Conservation (phyloP, 768 basidiomycete genomes). For the Amanita pallidorosea region DNA sequence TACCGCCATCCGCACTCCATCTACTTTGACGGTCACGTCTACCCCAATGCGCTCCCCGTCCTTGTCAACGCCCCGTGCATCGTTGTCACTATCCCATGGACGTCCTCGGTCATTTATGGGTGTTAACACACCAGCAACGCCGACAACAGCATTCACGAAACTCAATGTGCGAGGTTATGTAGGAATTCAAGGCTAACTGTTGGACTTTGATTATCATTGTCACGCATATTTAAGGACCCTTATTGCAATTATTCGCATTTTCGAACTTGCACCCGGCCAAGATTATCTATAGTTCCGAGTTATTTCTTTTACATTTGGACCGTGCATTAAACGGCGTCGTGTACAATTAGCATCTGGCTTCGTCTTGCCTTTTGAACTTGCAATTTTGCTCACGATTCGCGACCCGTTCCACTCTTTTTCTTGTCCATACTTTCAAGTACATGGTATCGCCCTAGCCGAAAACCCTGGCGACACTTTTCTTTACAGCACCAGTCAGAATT, state of each 20-base stretch:
- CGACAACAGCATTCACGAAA: conserved; percentile 74
- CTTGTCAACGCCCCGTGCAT: conserved; percentile 55
- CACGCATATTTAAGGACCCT: neutral
- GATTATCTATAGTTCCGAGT: conserved; percentile 4
- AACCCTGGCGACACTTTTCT: conserved; percentile 69
- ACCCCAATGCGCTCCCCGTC: conserved; percentile 49
- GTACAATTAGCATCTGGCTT: neutral
- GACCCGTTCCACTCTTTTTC: neutral
- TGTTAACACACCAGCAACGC: conserved; percentile 52
- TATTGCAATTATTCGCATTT: conserved; percentile 8
- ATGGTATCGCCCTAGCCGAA: conserved; percentile 35
- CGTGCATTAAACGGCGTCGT: neutral
- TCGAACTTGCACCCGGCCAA: conserved; percentile 10
- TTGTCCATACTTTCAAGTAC: neutral
- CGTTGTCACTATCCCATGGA: conserved; percentile 55
- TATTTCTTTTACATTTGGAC: conserved; percentile 1
- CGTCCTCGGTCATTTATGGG: conserved; percentile 69
- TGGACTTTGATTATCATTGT: conserved; percentile 2
- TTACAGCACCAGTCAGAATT: conserved; percentile 71
- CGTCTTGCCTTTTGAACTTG: neutral
- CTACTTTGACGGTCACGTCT: conserved; percentile 74
- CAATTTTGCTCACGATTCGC: conserved; percentile 10
- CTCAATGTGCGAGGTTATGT: conserved; percentile 81
- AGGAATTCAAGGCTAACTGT: conserved; percentile 30
- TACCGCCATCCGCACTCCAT: conserved; percentile 51